Conservation (phyloP, 2,329 filamentous ascomycete species). For the Paracamarosporium sp. region DNA sequence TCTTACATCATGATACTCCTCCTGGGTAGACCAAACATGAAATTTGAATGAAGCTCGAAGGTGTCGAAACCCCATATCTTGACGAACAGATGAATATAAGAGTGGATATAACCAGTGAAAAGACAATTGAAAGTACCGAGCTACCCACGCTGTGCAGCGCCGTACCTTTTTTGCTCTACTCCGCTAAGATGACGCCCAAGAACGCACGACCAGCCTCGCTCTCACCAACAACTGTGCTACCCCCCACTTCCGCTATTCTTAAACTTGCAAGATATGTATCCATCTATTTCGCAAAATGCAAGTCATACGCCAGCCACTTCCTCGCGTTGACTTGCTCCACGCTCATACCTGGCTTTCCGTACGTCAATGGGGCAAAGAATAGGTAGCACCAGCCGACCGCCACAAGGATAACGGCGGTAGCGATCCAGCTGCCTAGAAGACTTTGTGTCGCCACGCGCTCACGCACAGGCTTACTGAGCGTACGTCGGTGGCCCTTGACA, state of each 20-base stretch:
- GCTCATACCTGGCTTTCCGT: constrained; percentile 87
- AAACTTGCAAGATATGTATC: no score
- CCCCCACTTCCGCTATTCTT: background rate
- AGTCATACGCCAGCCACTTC: constrained; percentile 96
- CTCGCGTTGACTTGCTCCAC: constrained; percentile 79
- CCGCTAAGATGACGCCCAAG: background rate
- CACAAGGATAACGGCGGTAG: constrained; percentile 71
- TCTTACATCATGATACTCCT: background rate
- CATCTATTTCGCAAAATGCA: constrained; percentile 95
- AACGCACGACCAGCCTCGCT: background rate
- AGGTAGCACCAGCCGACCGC: constrained; percentile 79
- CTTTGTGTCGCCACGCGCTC: constrained; percentile 84
- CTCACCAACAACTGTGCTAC: background rate
- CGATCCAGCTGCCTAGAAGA: constrained; percentile 79
- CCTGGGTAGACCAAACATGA: constrained; percentile 3
- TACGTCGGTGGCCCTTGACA: constrained; percentile 42
- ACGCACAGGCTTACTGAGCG: constrained; percentile 73
- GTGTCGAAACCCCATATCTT: no score
- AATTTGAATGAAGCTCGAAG: background rate
- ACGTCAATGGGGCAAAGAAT: constrained; percentile 94
- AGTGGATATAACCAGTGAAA: background rate
- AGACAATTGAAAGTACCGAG: no score
- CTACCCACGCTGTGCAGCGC: background rate
- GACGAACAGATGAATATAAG: background rate
- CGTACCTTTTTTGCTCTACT: background rate